Evolutionary conservation across 306 rosid genomes (phyloP), one percentile per base, ranked within the genome.

Genomic region (Vigna nakashimae): DNA sequence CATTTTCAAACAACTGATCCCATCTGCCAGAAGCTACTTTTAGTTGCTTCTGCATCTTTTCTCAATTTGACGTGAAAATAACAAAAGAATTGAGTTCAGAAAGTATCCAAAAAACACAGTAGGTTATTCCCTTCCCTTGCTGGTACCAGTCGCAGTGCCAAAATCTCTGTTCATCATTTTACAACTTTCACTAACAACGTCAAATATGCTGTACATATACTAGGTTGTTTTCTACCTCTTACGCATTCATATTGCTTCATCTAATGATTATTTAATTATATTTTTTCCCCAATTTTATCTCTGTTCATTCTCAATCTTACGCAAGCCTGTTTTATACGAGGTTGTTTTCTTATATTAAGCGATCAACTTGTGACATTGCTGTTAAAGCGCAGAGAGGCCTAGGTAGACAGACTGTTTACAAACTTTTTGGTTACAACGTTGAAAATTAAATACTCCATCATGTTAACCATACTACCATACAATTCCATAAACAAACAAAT

Each of bases 141-240:
- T 2, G 0, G 2, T 32, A 7, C 36, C 55, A 68, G 9, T 73
- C 22, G 65, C 75, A 77, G 30, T 58, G 15, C 38, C 57, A 51
- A 55, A 51, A 56, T 11, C 12, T 32, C 32, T 71, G 70, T 12
- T 64, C 1, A 9, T 13, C 76, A 14, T 4, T 28, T 45, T 43
- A 68, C 18, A 73, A 40, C 60, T 5, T 73, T 73, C 60, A 17
- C 53, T 15, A 57, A 66, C 24, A 57, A 15, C 24, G 36, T 82
- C 70, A n/a, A 76, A 65, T 66, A 7, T 48, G 70, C 6, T 55
- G 82, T 82, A 77, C 36, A 56, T 71, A 16, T 71, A 16, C 43
- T 80, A 65, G 71, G 71, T 69, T 63, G 65, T 51, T 67, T 69
- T 75, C 65, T 69, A 32, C n/a, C 32, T 7, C n/a, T 59, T 59